These are phyloP conservation scores for Penstemon barbatus DNA, from an alignment of 257 asterid genomes.

Conservation along the genomic window DNA sequence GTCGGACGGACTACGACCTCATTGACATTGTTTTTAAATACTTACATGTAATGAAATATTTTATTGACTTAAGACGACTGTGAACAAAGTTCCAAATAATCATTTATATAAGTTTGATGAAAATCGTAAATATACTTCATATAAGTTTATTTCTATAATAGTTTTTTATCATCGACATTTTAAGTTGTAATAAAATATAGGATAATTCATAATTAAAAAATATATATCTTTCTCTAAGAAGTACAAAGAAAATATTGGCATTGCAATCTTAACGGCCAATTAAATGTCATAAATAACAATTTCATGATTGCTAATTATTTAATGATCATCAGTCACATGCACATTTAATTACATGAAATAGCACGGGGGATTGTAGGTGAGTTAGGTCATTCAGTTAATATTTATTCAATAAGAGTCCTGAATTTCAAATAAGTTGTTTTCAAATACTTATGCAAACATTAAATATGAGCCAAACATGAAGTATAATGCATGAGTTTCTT, in stretches of 20 bases:
- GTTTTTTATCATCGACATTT: too few species aligned
- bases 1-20: too few species aligned
- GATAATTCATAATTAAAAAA: background rate
- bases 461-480: slow-evolving; percentile 3
- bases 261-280: background rate
- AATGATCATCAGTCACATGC: background rate
- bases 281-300: background rate
- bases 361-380: background rate
- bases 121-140: too few species aligned
- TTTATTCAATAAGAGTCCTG: slow-evolving; percentile 12
- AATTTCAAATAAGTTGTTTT: slow-evolving; percentile 17
- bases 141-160: too few species aligned
- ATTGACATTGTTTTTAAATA: too few species aligned
- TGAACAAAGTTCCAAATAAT: too few species aligned
- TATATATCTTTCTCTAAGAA: background rate
- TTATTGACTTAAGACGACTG: too few species aligned
- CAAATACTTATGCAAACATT: slow-evolving; percentile 9
- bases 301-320: background rate
- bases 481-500: background rate
- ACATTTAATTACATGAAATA: slow-evolving; percentile 5
- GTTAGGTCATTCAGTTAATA: background rate
- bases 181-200: background rate
- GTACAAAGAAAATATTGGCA: background rate
- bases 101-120: too few species aligned
- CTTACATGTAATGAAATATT: too few species aligned